Evolutionary conservation across 768 basidiomycete species (phyloP), one percentile per base, ranked within the genome.

Genomic region (Leccinum variicolor): DNA sequence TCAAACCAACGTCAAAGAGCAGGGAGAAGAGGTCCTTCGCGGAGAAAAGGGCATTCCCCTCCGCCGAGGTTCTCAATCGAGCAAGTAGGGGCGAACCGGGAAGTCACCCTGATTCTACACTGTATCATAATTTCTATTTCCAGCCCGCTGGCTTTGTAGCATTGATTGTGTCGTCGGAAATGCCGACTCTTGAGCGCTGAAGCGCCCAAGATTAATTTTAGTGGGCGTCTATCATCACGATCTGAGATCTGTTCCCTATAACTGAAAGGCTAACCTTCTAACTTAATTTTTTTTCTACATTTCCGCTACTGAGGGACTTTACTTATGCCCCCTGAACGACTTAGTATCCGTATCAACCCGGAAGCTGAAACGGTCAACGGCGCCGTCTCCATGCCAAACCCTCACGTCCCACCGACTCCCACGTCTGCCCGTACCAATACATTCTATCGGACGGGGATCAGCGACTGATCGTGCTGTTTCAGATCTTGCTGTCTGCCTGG

Each of bases 21-120:
- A 84, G 45, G 84, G 83, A 0, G 70, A 80, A 59, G 71, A 76
- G 52, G 83, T 86, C 25, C 74, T 85, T 28, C 75, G 78, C 25
- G 85, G 85, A 19, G 72, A 78, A 57, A 75, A 73, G 6, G 64
- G 75, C 3, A 69, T 76, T 48, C 74, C 74, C 6, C 60, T 47
- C 46, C 65, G 69, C 36, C 58, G 63, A 54, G 60, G 57, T 21
- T 73, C 72, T 6, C 53, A 58, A 29, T 65, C 62, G 5, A 56
- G 50, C 62, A 69, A 69, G 47, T 50, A 66, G 56, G 26, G 28
- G 3, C 13, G 49, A 60, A 21, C 47, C 34, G 3, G 33, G 23
- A 4, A 4, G 17, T 23, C 7, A n/a, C 21, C 15, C 15, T 15
- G 15, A 33, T 36, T 49, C 39, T 17, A 25, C 6, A 39, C 4